A percentile compares a stretch with the other conserved stretches of the same genome.
Conservation (phyloP, 2,329 filamentous ascomycete genomes). For the Pyrenochaeta sp. region DNA sequence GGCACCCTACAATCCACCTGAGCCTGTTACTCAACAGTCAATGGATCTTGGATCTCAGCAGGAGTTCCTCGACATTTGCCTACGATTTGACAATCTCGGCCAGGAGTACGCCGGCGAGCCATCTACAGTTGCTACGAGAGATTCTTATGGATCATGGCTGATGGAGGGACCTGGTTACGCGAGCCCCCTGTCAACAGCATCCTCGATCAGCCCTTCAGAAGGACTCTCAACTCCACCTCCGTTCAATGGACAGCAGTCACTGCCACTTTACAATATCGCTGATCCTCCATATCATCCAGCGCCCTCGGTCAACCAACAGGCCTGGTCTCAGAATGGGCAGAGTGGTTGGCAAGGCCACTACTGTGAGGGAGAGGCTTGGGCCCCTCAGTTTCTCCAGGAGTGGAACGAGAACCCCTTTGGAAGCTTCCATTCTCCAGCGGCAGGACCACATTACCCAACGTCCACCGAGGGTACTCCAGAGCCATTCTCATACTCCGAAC, state of each 20-base stretch:
- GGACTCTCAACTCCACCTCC: conserved; percentile 18
- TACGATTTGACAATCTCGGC: conserved; percentile 4
- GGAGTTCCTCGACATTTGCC: conserved; percentile 11
- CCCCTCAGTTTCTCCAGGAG: conserved; percentile 4
- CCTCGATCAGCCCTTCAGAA: conserved; percentile 19
- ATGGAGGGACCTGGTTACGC: conserved; percentile 9
- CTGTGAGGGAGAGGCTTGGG: conserved; percentile 6
- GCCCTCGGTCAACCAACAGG: conserved; percentile 4
- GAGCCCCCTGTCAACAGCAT: conserved; percentile 20
- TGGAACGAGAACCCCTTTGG: conserved; percentile 8
- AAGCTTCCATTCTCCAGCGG: neutral
- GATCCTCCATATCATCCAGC: conserved; percentile 7
- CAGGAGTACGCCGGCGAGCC: conserved; percentile 5
- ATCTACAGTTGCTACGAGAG: conserved; percentile 8
- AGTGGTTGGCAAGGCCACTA: conserved; percentile 8
- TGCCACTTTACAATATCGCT: conserved; percentile 5
- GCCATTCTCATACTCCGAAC: neutral
- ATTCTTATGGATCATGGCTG: conserved; percentile 21
- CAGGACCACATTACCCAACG: neutral
- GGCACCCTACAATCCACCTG: conserved; percentile 3
- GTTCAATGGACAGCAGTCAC: conserved; percentile 7
- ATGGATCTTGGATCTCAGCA: conserved; percentile 6
- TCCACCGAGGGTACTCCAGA: neutral
- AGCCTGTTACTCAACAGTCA: conserved; percentile 3
- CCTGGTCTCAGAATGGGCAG: conserved; percentile 2